phyloP scores from a whole-genome alignment of 192 early-diverging fungal genomes.

The Polychytrium aggregatum region DNA sequence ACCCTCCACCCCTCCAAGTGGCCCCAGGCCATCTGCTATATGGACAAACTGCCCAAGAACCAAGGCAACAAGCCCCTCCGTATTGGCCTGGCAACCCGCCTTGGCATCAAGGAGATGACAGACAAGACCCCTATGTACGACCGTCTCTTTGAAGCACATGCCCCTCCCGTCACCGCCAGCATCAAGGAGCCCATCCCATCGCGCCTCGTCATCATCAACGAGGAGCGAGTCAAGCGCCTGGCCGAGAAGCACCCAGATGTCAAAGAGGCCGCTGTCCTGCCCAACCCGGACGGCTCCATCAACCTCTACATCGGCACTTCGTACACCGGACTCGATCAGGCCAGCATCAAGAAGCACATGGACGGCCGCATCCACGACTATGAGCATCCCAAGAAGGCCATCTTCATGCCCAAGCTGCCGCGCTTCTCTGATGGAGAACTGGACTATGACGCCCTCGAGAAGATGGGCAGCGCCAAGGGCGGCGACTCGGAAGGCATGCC shows the following conservation, averaged over 20 bases:
- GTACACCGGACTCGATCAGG: too few species aligned
- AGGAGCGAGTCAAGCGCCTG: too few species aligned
- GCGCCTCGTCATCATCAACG: too few species aligned
- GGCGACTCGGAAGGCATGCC: too few species aligned
- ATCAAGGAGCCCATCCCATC: too few species aligned
- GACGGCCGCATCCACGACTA: conserved; percentile 15
- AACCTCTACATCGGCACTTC: too few species aligned
- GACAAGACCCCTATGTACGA: conserved; percentile 9
- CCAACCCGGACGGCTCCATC: too few species aligned
- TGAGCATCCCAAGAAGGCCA: conserved; percentile 17
- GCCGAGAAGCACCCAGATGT: too few species aligned
- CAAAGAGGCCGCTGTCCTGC: too few species aligned
- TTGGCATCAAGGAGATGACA: conserved; percentile 17
- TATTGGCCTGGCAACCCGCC: conserved; percentile 24
- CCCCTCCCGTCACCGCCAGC: conserved; percentile 18
- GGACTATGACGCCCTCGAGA: conserved; percentile 12
- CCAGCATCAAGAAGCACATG: conserved; percentile 1
- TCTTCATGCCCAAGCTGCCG: too few species aligned
- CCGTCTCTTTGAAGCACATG: conserved; percentile 21
- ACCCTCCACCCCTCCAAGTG: conserved; percentile 25
- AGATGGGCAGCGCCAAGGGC: conserved; percentile 3
- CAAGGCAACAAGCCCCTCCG: too few species aligned
- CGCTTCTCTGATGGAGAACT: conserved; percentile 15
- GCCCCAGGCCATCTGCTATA: conserved; percentile 27
- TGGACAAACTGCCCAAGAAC: conserved; percentile 29